These are phyloP conservation scores for Poa pratensis DNA, from an alignment of 176 grass and related monocot genomes.

Conservation along the genomic window DNA sequence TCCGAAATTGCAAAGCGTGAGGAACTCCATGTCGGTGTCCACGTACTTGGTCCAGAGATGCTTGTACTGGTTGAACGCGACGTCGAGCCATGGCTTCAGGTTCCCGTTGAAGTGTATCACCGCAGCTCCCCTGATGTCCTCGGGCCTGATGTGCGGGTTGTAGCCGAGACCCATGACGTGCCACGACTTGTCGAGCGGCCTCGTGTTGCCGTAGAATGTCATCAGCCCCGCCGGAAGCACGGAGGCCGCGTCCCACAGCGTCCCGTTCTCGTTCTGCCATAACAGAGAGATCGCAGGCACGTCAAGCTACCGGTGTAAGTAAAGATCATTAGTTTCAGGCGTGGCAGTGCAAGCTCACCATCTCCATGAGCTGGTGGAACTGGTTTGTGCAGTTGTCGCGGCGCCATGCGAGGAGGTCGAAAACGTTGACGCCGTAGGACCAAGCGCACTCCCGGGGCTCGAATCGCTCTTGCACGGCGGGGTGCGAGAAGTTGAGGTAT, in stretches of 20 bases:
- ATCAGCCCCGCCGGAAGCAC: constrained; percentile 80
- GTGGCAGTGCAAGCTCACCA: constrained; percentile 16
- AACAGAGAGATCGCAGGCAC: not conserved
- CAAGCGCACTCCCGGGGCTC: constrained; percentile 71
- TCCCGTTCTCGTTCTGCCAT: constrained; percentile 81
- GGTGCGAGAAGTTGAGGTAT: constrained; percentile 90
- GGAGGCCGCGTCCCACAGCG: constrained; percentile 65
- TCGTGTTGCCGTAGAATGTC: constrained; percentile 89
- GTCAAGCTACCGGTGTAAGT: not conserved
- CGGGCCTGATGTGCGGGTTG: constrained; percentile 82
- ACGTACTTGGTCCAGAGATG: constrained; percentile 93
- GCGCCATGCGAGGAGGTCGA: constrained; percentile 56
- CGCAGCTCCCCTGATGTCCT: constrained; percentile 77
- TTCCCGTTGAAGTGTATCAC: constrained; percentile 96
- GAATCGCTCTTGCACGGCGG: constrained; percentile 52
- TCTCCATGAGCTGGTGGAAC: constrained; percentile 55
- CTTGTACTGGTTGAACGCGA: constrained; percentile 96
- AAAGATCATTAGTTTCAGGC: not conserved
- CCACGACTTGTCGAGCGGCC: constrained; percentile 88
- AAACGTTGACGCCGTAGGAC: constrained; percentile 76
- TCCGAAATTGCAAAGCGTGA: constrained; percentile 95
- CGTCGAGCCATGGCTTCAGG: constrained; percentile 99
- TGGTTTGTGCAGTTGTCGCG: constrained; percentile 52
- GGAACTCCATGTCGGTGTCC: constrained; percentile 94
- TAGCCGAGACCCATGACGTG: constrained; percentile 95